These are phyloP conservation scores for Corrigiola litoralis DNA, from an alignment of 179 eudicot genomes.

Conservation along the genomic window DNA sequence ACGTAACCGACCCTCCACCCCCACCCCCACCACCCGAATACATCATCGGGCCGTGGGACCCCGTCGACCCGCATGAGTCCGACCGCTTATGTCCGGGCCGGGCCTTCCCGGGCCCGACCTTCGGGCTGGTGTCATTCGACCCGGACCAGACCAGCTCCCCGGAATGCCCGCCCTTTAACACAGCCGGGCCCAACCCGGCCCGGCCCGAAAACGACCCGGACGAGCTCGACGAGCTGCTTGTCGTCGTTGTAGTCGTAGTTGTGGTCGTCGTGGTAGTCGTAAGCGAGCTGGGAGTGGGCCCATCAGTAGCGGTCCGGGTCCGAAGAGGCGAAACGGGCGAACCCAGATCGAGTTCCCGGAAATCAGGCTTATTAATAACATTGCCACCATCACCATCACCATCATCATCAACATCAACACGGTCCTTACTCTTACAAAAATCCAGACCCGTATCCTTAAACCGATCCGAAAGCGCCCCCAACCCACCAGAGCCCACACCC, in stretches of 20 bases:
- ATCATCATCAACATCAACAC: too few relatives aligned
- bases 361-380: conserved; percentile 73
- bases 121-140: conserved; percentile 44
- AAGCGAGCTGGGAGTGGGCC: conserved; percentile 20
- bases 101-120: conserved; percentile 13
- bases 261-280: conserved; percentile 26
- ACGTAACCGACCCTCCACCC: conserved; percentile 39
- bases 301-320: conserved; percentile 31
- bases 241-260: conserved; percentile 44
- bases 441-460: conserved; percentile 26
- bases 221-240: conserved; percentile 45
- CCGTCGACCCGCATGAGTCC: conserved; percentile 23
- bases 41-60: conserved; percentile 18
- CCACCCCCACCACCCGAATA: conserved; percentile 25
- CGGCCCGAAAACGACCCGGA: conserved; percentile 69
- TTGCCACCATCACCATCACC: too few relatives aligned
- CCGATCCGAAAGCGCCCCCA: conserved; percentile 42
- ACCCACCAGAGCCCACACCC: conserved; percentile 30
- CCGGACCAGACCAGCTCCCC: conserved; percentile 59
- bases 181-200: conserved; percentile 12
- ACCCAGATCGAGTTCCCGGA: conserved; percentile 56
- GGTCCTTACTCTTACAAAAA: background rate
- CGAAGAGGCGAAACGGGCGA: conserved; percentile 77
- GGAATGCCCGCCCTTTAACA: conserved; percentile 38
- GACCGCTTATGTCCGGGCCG: conserved; percentile 34